Evolutionary conservation across 73 alveolate species (phyloP).

Genomic region (Tetrahymena borealis): DNA sequence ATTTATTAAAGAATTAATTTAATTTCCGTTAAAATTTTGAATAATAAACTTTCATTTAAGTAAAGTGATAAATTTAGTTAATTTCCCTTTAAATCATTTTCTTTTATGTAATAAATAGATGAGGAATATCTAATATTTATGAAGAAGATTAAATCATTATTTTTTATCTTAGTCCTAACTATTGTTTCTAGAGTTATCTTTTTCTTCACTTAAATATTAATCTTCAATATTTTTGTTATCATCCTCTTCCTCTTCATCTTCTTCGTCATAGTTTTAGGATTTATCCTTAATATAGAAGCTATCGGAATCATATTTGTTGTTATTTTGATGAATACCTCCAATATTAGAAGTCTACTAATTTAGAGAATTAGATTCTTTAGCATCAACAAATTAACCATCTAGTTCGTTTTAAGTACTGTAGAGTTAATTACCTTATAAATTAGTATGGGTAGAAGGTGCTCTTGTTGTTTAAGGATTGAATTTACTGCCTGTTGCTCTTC

Average conservation of each 20-base stretch:
- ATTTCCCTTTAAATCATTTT: too few relatives aligned
- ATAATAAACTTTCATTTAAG: too few relatives aligned
- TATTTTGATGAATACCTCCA: neutral
- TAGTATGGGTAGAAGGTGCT: neutral
- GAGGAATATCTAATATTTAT: too few relatives aligned
- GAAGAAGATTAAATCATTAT: too few relatives aligned
- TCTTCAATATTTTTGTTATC: neutral
- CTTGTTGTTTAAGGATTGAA: neutral
- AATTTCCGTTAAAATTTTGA: too few relatives aligned
- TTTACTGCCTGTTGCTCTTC: neutral
- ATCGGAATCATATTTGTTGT: neutral
- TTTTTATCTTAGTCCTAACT: neutral
- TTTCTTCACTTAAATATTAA: neutral
- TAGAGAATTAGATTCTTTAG: neutral
- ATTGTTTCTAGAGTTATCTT: neutral
- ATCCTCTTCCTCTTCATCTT: neutral
- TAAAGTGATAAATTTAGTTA: too few relatives aligned
- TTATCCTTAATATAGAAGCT: neutral
- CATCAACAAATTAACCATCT: neutral
- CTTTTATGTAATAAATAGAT: too few relatives aligned
- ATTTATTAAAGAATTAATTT: too few relatives aligned
- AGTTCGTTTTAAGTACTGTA: neutral
- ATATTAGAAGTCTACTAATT: neutral
- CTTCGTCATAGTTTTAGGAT: neutral
- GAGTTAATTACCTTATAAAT: neutral